Percentiles rank a stretch among this genome's conserved stretches.
These are phyloP conservation scores for Asterophora parasitica DNA, from an alignment of 768 basidiomycete species.

Conservation along the genomic window DNA sequence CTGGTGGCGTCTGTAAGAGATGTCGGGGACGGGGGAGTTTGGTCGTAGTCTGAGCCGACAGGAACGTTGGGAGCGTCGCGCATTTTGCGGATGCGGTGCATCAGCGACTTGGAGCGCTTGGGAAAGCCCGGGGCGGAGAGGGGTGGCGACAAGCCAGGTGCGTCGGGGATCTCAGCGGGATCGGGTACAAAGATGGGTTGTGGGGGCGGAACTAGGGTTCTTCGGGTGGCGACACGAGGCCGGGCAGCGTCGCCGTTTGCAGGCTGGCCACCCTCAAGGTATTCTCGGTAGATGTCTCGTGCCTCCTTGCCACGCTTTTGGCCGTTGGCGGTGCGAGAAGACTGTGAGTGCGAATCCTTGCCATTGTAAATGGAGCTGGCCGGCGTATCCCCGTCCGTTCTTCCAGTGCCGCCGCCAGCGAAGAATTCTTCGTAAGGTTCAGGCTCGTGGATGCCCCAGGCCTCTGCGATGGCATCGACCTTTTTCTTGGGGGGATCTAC, in stretches of 20 bases:
- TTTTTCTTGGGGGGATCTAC: constrained; percentile 75
- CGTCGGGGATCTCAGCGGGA: constrained; percentile 30
- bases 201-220: constrained; percentile 66
- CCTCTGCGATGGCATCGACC: constrained; percentile 85
- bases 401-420: constrained; percentile 63
- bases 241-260: constrained; percentile 17
- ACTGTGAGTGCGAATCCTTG: constrained; percentile 36
- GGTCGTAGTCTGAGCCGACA: constrained; percentile 42
- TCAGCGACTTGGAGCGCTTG: constrained; percentile 76
- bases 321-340: constrained; percentile 22
- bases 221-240: constrained; percentile 38
- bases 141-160: constrained; percentile 36
- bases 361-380: constrained; percentile 69
- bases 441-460: constrained; percentile 90
- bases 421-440: constrained; percentile 90
- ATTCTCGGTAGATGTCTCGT: constrained; percentile 41
- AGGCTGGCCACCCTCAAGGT: constrained; percentile 33
- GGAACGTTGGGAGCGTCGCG: constrained; percentile 83
- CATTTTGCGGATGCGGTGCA: constrained; percentile 88
- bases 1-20: constrained; percentile 28
- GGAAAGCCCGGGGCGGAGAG: constrained; percentile 42
- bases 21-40: constrained; percentile 37
- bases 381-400: constrained; percentile 50
- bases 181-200: constrained; percentile 78
- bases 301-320: constrained; percentile 41